Base-by-base conservation (phyloP, 257 asterid genomes). In the Solanum chiquidenum region DNA sequence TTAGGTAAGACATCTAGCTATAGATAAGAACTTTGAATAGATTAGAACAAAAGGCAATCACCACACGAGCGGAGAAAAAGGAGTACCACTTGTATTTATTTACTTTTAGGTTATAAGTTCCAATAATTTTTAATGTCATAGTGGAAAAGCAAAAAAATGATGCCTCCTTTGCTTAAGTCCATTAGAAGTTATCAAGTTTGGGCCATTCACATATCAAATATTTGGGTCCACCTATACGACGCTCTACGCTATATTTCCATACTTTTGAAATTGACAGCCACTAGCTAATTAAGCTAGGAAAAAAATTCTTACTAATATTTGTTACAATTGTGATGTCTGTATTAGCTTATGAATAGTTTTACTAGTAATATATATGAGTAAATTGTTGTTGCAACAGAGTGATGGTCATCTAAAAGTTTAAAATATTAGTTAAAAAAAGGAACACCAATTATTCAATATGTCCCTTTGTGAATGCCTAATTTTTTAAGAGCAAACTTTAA, bases 51-150 rank as follows among this genome's bases (percentile, higher is more conserved):
- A 83, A 77, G 84, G 80, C 35, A 80, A 87, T 87, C 85, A 35
- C 83, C 90, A 88, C 94, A 92, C 94, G 93, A 87, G 90, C 85
- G 85, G 38, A 80, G 69, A 44, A 80, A 80, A 46, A 46, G 27
- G 42, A 46, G 27, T 49, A 80, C 85, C 35, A 29, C 83, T 74
- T 74, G 40, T 49, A 46, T 80, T 46, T 49, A 46, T 46, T 80
- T 80, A 90, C 88, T 88, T 87, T 90, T 29, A 71, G 52, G 38
- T 86, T 46, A 66, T 18, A 71, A 35, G 38, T 46, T 77, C 46
- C 38, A 9, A 49, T 52, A 66, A 49, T 27, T 29, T 76, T 74
- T 69, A 69, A 86, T 83, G 55, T 35, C 42, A 9, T 80, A 83
- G 73, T 89, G 55, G 84, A 73, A 75, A 49, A 82, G 33, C 46